phyloP scores from a whole-genome alignment of 768 basidiomycete species.

The Pleurotus giganteus region DNA sequence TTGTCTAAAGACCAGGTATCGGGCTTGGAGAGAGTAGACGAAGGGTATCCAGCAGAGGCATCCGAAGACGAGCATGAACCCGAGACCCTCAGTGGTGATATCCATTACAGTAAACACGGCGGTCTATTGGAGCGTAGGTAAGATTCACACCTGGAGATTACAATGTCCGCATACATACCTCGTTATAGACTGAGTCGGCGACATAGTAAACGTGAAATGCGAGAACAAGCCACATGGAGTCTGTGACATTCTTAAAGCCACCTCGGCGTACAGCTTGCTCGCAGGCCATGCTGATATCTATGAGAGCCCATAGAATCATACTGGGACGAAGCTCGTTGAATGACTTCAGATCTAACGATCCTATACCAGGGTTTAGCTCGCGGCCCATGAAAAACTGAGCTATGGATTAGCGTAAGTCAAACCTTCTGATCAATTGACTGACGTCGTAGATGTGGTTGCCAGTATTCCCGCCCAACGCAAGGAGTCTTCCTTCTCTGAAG shows the following conservation, averaged over 20 bases:
- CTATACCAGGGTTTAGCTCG: slow-evolving; percentile 86
- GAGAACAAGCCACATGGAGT: slow-evolving; percentile 91
- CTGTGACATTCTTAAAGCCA: slow-evolving; percentile 64
- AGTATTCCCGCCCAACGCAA: slow-evolving; percentile 88
- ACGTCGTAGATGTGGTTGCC: slow-evolving; percentile 89
- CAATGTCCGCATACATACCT: slow-evolving; percentile 43
- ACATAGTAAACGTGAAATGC: slow-evolving; percentile 87
- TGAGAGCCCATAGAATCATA: slow-evolving; percentile 86
- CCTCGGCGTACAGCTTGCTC: slow-evolving; percentile 84
- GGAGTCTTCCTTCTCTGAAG: slow-evolving; percentile 63
- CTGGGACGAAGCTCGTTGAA: slow-evolving; percentile 89
- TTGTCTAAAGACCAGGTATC: slow-evolving; percentile 87
- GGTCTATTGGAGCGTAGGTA: slow-evolving; percentile 40
- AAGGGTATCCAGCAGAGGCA: slow-evolving; percentile 94
- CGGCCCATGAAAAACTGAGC: slow-evolving; percentile 98
- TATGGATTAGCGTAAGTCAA: too few species aligned
- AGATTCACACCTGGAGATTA: background rate
- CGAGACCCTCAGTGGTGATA: slow-evolving; percentile 94
- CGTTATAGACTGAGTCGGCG: slow-evolving; percentile 82
- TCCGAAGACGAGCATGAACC: slow-evolving; percentile 94
- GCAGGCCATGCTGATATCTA: slow-evolving; percentile 89
- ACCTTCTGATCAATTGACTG: too few species aligned
- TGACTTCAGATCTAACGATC: slow-evolving; percentile 63
- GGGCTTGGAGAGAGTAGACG: slow-evolving; percentile 90
- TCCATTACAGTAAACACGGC: slow-evolving; percentile 95